Base-by-base conservation (phyloP, 202 grass and related monocot species). In the Carex sylvatica region DNA sequence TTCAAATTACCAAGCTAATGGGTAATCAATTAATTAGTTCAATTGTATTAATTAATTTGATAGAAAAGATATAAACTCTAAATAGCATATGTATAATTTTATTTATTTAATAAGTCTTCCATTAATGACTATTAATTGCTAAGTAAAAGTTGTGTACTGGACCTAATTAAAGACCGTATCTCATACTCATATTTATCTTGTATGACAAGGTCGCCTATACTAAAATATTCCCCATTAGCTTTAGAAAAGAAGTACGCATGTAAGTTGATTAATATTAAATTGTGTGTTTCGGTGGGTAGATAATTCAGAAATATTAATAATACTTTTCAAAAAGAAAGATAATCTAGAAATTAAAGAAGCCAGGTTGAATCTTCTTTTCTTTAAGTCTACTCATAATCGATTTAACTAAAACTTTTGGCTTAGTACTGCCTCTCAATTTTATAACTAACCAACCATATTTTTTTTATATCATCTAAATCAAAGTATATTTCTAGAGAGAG, bases 341-440 rank as follows among this genome's bases (percentile, higher is more conserved):
- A 46, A 11, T 46, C 16, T 3, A 65, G 1, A 14, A 30, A n/a
- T n/a, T n/a, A n/a, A 40, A 23, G 0, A 6, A n/a, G 15, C 6
- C 38, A 8, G 3, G n/a, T 22, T 15, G 4, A 23, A 12, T 2
- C 1, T 66, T 70, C 15, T 82, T 67, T 67, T 82, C 79, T 68
- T 67, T 52, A 49, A 82, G 79, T 49, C 23, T 67, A 66, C 40
- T 82, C 78, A 65, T 66, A 81, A 81, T 66, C 4, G 10, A 68
- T 52, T 62, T 11, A 82, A 14, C 79, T 82, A 53, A 68, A 74
- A 67, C 20, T 38, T 38, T 80, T 49, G 11, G 46, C 11, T 80
- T 80, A 10, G 58, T 64, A 64, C 12, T 81, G 20, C 6, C 79
- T 81, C 40, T 1, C 33, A 51, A 53, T 81, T 81, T 47, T 47